phyloP scores from a whole-genome alignment of 2,329 filamentous ascomycete genomes.

The Alternaria longipes region DNA sequence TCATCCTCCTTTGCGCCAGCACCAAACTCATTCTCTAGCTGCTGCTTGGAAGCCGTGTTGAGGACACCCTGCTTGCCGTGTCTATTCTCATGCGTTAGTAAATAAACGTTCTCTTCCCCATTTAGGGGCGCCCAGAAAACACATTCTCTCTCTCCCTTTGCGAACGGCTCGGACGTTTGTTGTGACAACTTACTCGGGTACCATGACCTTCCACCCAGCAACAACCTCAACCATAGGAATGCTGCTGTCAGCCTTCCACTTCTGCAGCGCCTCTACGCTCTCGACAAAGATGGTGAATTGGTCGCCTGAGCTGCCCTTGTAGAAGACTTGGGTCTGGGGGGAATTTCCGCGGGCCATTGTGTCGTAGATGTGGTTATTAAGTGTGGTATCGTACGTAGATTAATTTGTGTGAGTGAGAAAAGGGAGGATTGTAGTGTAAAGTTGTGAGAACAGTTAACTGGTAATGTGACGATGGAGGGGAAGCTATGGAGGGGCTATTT shows the following conservation, averaged over 20 bases:
- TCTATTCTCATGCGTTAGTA: conserved; percentile 43
- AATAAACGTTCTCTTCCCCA: no score
- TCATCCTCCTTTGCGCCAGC: conserved; percentile 77
- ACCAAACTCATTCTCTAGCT: conserved; percentile 87
- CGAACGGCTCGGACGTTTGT: no score
- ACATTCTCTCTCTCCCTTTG: no score
- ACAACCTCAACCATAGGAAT: conserved; percentile 86
- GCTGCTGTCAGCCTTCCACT: conserved; percentile 83
- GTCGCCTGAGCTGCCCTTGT: conserved; percentile 73
- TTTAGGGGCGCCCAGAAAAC: no score
- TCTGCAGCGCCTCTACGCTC: conserved; percentile 69
- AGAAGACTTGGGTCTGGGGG: conserved; percentile 79
- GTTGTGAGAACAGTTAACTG: neutral
- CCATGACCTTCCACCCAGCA: conserved; percentile 86
- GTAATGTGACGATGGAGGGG: conserved; percentile 17
- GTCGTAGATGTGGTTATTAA: neutral
- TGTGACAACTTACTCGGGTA: conserved; percentile 64
- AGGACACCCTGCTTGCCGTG: conserved; percentile 85
- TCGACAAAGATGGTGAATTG: conserved; percentile 76
- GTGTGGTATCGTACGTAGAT: neutral
- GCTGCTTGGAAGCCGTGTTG: conserved; percentile 77
- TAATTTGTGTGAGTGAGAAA: neutral
- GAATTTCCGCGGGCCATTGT: conserved; percentile 60
- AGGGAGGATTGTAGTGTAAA: no score
- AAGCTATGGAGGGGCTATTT: conserved; percentile 48